A percentile compares a stretch with the other conserved stretches of the same genome.
These are phyloP conservation scores for Truncatella angustata DNA, from an alignment of 2,329 filamentous ascomycete genomes.

Conservation along the genomic window DNA sequence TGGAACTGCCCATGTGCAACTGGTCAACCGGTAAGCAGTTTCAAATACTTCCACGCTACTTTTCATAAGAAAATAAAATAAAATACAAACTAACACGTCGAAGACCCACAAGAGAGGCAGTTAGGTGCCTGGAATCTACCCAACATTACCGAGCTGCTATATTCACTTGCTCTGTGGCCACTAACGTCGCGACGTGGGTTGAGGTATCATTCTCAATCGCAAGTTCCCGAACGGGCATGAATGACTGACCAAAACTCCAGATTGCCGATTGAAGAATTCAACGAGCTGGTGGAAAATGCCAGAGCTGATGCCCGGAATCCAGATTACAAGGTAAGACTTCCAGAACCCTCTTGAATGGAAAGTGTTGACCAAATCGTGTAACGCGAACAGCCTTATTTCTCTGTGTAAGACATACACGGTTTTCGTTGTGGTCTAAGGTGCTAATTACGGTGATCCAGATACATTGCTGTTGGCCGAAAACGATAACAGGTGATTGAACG, in stretches of 20 bases:
- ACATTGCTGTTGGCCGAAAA: slow-evolving; percentile 7
- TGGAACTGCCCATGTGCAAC: slow-evolving; percentile 66
- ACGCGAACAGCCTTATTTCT: slow-evolving; percentile 6
- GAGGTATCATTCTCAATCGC: not conserved
- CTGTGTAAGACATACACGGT: not conserved
- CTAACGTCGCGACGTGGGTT: slow-evolving; percentile 48
- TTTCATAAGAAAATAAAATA: not conserved
- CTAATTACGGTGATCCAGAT: not conserved
- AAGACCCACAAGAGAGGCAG: slow-evolving; percentile 50
- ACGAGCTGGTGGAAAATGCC: not conserved
- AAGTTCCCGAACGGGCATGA: no score
- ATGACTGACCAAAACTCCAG: not conserved
- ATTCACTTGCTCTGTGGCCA: slow-evolving; percentile 55
- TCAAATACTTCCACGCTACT: not conserved
- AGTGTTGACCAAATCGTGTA: not conserved
- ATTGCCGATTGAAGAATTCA: slow-evolving; percentile 5
- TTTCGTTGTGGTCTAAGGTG: no score
- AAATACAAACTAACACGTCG: not conserved
- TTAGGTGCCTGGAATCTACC: slow-evolving; percentile 53
- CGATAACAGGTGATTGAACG: not conserved
- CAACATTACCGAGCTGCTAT: slow-evolving; percentile 53
- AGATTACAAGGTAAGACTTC: slow-evolving; percentile 3
- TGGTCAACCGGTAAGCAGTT: slow-evolving; percentile 62
- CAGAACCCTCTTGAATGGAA: not conserved
- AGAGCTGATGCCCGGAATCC: slow-evolving; percentile 5